phyloP scores from a whole-genome alignment of 257 asterid genomes.

The Lithospermum erythrorhizon region DNA sequence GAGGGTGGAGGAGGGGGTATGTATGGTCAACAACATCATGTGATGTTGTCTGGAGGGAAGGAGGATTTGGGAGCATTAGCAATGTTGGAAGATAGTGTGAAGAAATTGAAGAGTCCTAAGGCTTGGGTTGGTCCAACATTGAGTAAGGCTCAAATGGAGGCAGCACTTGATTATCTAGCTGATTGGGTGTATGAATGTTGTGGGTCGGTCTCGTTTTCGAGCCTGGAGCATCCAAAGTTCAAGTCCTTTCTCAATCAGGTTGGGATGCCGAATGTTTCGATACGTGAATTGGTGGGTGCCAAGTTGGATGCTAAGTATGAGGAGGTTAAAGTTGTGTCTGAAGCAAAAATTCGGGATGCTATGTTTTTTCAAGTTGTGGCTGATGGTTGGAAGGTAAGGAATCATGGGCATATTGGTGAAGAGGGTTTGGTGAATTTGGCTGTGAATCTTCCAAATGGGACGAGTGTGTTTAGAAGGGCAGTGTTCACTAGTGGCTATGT shows the following conservation, averaged over 20 bases:
- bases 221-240: slow-evolving; percentile 89
- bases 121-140: slow-evolving; percentile 46
- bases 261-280: slow-evolving; percentile 59
- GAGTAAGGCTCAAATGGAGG: slow-evolving; percentile 58
- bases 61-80: slow-evolving; percentile 90
- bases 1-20: slow-evolving; percentile 6
- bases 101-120: slow-evolving; percentile 79
- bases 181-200: slow-evolving; percentile 92
- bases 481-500: slow-evolving; percentile 58
- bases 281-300: slow-evolving; percentile 47
- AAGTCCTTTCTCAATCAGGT: slow-evolving; percentile 68
- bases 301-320: slow-evolving; percentile 64
- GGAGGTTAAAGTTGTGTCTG: slow-evolving; percentile 56
- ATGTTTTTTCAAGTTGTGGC: slow-evolving; percentile 91
- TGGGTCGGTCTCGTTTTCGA: slow-evolving; percentile 71
- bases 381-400: slow-evolving; percentile 71
- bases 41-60: slow-evolving; percentile 81
- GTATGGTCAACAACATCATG: slow-evolving; percentile 34
- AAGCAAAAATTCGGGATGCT: slow-evolving; percentile 83
- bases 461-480: slow-evolving; percentile 62
- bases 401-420: slow-evolving; percentile 25
- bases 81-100: slow-evolving; percentile 80
- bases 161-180: slow-evolving; percentile 59
- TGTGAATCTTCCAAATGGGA: slow-evolving; percentile 92
- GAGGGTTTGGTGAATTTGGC: slow-evolving; percentile 58